Percentiles rank a stretch among this genome's conserved stretches.
Evolutionary conservation across 1,284 basidiomycete species (phyloP).

Genomic region (Termitomyces sp.): DNA sequence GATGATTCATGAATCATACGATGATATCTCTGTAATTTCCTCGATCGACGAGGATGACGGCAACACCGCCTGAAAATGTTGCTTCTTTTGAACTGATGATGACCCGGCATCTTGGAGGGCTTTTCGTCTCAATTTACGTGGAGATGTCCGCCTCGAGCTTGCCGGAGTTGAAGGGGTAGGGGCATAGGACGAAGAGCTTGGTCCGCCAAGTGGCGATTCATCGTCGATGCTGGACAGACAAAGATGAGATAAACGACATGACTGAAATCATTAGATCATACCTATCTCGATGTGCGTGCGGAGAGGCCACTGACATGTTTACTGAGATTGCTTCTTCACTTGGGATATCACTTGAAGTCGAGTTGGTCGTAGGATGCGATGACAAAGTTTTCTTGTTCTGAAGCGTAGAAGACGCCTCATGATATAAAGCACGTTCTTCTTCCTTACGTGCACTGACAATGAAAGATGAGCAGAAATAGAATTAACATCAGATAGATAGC

Average conservation of each 20-base stretch:
- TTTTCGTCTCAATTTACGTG: slow-evolving; percentile 12
- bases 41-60: slow-evolving; percentile 13
- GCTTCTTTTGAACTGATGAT: slow-evolving; percentile 2
- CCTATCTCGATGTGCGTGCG: background rate
- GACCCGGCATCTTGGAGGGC: background rate
- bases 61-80: background rate
- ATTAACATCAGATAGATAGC: no score
- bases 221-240: background rate
- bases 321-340: background rate
- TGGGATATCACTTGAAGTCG: background rate
- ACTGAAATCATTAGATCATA: background rate
- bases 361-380: background rate
- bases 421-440: background rate
- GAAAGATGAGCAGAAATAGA: background rate
- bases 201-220: background rate
- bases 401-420: background rate
- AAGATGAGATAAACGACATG: background rate
- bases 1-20: slow-evolving; percentile 10
- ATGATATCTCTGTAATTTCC: slow-evolving; percentile 21
- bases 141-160: background rate
- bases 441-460: background rate
- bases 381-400: background rate
- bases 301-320: background rate
- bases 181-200: slow-evolving; percentile 3
- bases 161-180: slow-evolving; percentile 1